Evolutionary conservation across 441 rosid genomes (phyloP).

Genomic region (Viola pubescens): DNA sequence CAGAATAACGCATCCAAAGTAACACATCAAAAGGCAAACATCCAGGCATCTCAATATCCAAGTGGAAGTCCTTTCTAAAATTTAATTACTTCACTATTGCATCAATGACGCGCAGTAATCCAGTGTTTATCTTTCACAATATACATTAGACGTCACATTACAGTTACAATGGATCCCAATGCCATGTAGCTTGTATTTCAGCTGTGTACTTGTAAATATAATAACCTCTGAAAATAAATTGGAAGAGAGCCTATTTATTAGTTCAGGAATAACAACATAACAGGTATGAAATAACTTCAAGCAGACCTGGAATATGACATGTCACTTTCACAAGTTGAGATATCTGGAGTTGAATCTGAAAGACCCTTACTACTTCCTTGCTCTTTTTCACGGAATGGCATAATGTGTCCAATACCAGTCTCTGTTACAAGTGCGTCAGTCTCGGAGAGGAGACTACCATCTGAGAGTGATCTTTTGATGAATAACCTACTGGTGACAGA

Average conservation of each 20-base stretch:
- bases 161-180: neutral
- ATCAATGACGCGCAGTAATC: neutral
- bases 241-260: no score
- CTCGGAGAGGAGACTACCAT: constrained; percentile 63
- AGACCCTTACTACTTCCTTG: constrained; percentile 37
- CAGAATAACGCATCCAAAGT: neutral
- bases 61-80: neutral
- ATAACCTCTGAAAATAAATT: no score
- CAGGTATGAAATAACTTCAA: neutral
- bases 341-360: constrained; percentile 65
- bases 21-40: constrained; percentile 1
- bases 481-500: constrained; percentile 36
- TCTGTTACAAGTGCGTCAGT: constrained; percentile 33
- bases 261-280: neutral
- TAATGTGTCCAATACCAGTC: constrained; percentile 29
- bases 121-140: neutral
- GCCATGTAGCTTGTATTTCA: no score
- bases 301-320: constrained; percentile 48
- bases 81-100: neutral
- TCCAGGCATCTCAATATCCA: neutral
- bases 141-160: neutral
- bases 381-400: constrained; percentile 28
- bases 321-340: constrained; percentile 50
- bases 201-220: no score
- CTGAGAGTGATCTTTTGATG: constrained; percentile 83